Percentiles rank a stretch among this genome's conserved stretches.
These are phyloP conservation scores for Paraphoma sp. DNA, from an alignment of 2,329 filamentous ascomycete genomes.

Conservation along the genomic window DNA sequence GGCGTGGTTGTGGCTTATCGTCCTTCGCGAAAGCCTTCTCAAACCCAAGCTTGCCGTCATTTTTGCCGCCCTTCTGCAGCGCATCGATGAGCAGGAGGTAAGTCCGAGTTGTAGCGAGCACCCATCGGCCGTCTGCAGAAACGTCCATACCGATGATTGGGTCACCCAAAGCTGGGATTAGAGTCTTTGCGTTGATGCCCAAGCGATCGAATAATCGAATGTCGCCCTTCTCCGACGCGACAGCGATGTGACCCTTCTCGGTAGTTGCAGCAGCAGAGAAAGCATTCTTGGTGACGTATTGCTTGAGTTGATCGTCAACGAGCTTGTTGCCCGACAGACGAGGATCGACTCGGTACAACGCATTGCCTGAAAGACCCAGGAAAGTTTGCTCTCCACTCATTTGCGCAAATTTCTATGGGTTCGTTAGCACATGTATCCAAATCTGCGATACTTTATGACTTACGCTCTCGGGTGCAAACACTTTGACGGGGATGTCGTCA, in stretches of 20 bases:
- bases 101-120: conserved; percentile 90
- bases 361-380: conserved; percentile 89
- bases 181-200: conserved; percentile 96
- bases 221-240: conserved; percentile 97
- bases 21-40: conserved; percentile 93
- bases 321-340: conserved; percentile 90
- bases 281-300: conserved; percentile 96
- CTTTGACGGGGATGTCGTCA: conserved; percentile 91
- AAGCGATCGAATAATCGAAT: conserved; percentile 95
- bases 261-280: conserved; percentile 95
- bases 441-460: conserved; percentile 28
- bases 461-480: conserved; percentile 87
- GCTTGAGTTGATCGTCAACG: conserved; percentile 90
- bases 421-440: conserved; percentile 27
- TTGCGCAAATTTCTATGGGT: conserved; percentile 85
- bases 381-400: conserved; percentile 97
- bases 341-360: conserved; percentile 91
- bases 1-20: conserved; percentile 89
- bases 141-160: conserved; percentile 94
- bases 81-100: conserved; percentile 94
- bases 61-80: conserved; percentile 90
- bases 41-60: conserved; percentile 97
- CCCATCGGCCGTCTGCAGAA: conserved; percentile 93
- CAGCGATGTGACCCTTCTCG: conserved; percentile 94
- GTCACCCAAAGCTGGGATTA: conserved; percentile 93